Evolutionary conservation across 768 basidiomycete genomes (phyloP), one percentile per base, ranked within the genome.

Genomic region (Boletales sp.): DNA sequence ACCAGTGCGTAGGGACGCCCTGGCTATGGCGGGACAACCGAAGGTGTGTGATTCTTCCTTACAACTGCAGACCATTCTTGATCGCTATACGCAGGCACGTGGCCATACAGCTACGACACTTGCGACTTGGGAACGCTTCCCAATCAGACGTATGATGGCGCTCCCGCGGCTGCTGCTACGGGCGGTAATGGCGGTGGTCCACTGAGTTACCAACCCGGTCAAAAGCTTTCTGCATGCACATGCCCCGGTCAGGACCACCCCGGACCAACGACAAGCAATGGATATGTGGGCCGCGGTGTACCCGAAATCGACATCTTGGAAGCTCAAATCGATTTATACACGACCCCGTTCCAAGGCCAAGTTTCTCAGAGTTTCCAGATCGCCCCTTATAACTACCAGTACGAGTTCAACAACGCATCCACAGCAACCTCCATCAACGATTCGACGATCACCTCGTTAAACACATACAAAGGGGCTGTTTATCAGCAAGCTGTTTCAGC

Each of bases 271-370:
- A 58, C 40, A 28, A 41, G 61, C 31, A 75, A 60, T 35, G 74
- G 76, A 47, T 75, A 68, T 28, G 72, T 70, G 14, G 84, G 84
- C 17, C 82, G 94, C 45, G 83, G 83, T 31, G 90, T 86, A 2
- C 94, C 95, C 2, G 95, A 98, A 73, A 92, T 97, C 58, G 94
- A 97, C 68, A 77, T 98, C 52, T 63, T 95, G 50, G 94, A 98
- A 72, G 83, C 91, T 0, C 87, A 93, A 65, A 71, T 85, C 51
- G 73, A 92, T 58, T 58, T 75, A 6, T 53, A 46, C 48, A 51
- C 68, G 8, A 73, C 77, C 57, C 64, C 70, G 5, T 76, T 79
- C 58, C 59, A 70, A 62, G 89, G 80, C 37, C 73, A 85, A 57
- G 87, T 86, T 2, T 91, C 90, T 2, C 93, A 94, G 70, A 87